phyloP scores from a whole-genome alignment of 306 rosid species.

The Castanea crenata region DNA sequence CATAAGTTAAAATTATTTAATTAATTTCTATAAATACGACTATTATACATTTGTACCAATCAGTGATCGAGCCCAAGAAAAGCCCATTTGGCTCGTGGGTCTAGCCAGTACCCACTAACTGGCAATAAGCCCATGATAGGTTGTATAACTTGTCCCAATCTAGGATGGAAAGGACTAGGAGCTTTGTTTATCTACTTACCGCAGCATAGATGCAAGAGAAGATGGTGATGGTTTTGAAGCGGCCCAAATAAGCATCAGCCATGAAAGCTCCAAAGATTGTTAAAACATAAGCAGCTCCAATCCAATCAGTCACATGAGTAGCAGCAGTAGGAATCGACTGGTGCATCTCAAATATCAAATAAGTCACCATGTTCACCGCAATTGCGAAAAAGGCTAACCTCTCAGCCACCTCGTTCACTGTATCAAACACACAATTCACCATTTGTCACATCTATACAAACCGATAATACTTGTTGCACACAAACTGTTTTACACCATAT shows the following conservation, averaged over 20 bases:
- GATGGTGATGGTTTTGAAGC: slow-evolving; percentile 50
- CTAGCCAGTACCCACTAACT: too few species aligned
- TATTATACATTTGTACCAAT: too few species aligned
- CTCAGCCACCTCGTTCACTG: slow-evolving; percentile 59
- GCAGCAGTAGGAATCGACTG: slow-evolving; percentile 50
- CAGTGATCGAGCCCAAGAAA: too few species aligned
- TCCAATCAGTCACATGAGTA: slow-evolving; percentile 54
- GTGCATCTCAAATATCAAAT: slow-evolving; percentile 43
- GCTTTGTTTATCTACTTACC: slow-evolving; percentile 3
- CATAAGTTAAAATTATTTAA: too few species aligned
- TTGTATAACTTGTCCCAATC: too few species aligned
- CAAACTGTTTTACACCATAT: too few species aligned
- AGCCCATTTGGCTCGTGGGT: too few species aligned
- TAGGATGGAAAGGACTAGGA: too few species aligned
- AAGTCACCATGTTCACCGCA: slow-evolving; percentile 52
- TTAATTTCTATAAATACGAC: too few species aligned
- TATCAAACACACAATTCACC: background rate
- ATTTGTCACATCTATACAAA: background rate
- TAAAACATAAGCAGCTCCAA: slow-evolving; percentile 56
- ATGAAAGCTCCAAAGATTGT: slow-evolving; percentile 54
- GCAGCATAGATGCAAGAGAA: slow-evolving; percentile 45
- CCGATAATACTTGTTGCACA: too few species aligned
- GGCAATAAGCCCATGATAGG: too few species aligned
- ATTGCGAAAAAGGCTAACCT: slow-evolving; percentile 51
- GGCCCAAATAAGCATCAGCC: slow-evolving; percentile 62